Base-by-base conservation (phyloP, 192 early-diverging fungal genomes). In the Thoreauomyces humboldtii region DNA sequence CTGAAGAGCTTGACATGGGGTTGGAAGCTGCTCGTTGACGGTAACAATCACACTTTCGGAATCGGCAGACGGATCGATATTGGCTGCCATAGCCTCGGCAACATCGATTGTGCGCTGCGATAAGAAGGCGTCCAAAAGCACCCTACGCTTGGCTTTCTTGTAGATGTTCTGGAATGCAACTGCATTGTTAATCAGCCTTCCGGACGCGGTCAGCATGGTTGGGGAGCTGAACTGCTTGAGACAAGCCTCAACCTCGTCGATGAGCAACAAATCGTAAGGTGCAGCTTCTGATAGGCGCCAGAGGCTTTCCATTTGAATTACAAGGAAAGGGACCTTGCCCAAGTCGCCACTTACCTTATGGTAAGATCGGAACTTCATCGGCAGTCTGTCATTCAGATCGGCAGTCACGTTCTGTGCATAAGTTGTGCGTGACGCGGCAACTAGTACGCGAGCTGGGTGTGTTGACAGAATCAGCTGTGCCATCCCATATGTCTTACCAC, bases 261-360 rank as follows among this genome's bases (percentile, higher is more conserved):
- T 37, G 33, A 58, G 35, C 35, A 58, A 41, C 15, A 58, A 24
- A 58, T 58, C 56, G 19, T 58, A 58, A n/a, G 56, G 56, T 2
- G 31, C 35, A 17, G 56, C 56, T 24, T 58, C 37, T 41, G 33
- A 38, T 27, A 58, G 27, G 19, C 56, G 56, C 33, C 37, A 41
- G 25, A 58, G 37, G 27, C 56, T 58, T 58, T 58, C 56, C 56
- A 58, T 58, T 58, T 58, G 56, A 35, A 58, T 41, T 17, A 41
- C 37, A 35, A 58, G 56, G 56, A 58, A 58, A 35, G 56, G 4
- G 33, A 58, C 34, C 2, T 7, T 21, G 35, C 56, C 56, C 21
- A 58, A 27, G 33, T 35, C 19, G 33, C 56, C 56, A 21, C 37
- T 41, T 14, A 58, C 56, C 33, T 58, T 58, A 33, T 58, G 33